Conservation (phyloP, 257 asterid genomes). For the Knoxia roxburghii region DNA sequence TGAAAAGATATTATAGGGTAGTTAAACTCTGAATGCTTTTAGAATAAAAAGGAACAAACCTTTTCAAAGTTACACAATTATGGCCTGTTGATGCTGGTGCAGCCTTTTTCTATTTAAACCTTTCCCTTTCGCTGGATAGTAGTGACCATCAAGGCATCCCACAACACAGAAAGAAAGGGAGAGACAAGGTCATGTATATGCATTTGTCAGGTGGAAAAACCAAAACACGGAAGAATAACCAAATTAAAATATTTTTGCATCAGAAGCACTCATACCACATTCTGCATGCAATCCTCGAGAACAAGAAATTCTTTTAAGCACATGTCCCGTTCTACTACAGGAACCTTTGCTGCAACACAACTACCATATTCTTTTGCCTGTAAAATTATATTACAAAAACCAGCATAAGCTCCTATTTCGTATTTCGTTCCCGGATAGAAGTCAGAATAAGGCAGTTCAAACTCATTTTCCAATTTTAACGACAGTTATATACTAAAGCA, state of each 20-base stretch:
- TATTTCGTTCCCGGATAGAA: neutral
- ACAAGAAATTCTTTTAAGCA: conserved; percentile 68
- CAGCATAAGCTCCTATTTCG: neutral
- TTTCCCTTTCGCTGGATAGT: conserved; percentile 61
- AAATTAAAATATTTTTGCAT: neutral
- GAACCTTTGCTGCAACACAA: conserved; percentile 80
- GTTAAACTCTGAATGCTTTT: neutral
- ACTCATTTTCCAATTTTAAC: neutral
- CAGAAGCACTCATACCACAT: conserved; percentile 42
- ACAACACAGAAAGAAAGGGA: neutral
- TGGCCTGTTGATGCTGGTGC: conserved; percentile 1
- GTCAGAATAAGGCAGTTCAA: neutral
- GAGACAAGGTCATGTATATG: neutral
- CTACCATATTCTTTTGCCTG: conserved; percentile 82
- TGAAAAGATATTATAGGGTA: neutral
- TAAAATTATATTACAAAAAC: conserved; percentile 5
- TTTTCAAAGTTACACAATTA: conserved; percentile 3
- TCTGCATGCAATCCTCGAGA: conserved; percentile 79
- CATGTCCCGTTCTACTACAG: conserved; percentile 78
- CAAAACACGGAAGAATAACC: neutral
- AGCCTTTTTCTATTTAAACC: conserved; percentile 31
- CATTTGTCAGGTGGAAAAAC: neutral
- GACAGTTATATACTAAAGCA: neutral
- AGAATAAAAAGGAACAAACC: conserved; percentile 6
- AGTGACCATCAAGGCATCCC: neutral